Conservation (phyloP, 257 asterid genomes). For the Capsicum pubescens region DNA sequence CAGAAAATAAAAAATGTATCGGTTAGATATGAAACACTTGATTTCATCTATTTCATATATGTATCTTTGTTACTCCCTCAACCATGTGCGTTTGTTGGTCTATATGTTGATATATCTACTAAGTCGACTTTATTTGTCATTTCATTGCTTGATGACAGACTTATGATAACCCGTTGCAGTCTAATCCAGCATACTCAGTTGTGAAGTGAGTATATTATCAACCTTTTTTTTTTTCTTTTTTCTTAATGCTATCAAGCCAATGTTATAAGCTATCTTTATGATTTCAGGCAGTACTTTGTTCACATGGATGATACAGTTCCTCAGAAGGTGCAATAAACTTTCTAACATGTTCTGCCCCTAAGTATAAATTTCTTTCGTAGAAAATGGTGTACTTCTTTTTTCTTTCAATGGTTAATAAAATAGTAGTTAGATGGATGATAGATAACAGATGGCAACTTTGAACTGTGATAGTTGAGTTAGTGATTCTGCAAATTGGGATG, state of each 20-base stretch:
- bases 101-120: not conserved
- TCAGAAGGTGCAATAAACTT: slow-evolving; percentile 46
- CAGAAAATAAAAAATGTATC: not conserved
- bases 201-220: slow-evolving; percentile 48
- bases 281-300: slow-evolving; percentile 60
- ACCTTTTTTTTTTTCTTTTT: slow-evolving; percentile 17
- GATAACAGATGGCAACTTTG: not conserved
- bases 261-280: slow-evolving; percentile 18
- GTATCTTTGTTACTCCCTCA: not conserved
- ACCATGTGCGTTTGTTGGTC: not conserved
- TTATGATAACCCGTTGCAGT: slow-evolving; percentile 50
- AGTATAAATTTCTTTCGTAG: not conserved
- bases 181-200: slow-evolving; percentile 62
- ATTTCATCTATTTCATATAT: not conserved
- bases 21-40: not conserved
- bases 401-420: not conserved
- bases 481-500: slow-evolving; percentile 3
- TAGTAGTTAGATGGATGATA: not conserved
- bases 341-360: slow-evolving; percentile 27
- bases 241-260: slow-evolving; percentile 10
- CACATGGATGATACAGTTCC: slow-evolving; percentile 61
- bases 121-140: not conserved
- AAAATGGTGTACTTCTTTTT: not conserved
- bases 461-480: not conserved
- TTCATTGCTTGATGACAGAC: slow-evolving; percentile 39